phyloP scores from a whole-genome alignment of 768 basidiomycete species.

The Kwoniella botswanensis region DNA sequence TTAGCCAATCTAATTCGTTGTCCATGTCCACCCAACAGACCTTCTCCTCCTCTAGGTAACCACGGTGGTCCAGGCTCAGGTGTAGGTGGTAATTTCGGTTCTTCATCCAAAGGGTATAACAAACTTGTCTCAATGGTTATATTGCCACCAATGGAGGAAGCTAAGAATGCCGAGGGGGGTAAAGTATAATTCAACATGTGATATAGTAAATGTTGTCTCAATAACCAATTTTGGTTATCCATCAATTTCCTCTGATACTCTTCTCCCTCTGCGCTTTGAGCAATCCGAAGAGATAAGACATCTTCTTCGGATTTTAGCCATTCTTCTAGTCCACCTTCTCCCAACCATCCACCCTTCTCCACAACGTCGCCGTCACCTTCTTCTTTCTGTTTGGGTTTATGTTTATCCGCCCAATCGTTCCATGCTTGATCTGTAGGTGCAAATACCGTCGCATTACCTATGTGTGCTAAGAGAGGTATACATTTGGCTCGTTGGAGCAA shows the following conservation, averaged over 20 bases:
- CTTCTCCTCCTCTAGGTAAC: conserved; percentile 76
- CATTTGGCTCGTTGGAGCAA: conserved; percentile 84
- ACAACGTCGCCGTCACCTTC: background rate
- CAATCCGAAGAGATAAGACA: conserved; percentile 32
- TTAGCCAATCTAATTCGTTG: conserved; percentile 74
- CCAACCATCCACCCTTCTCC: conserved; percentile 35
- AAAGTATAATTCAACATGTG: conserved; percentile 87
- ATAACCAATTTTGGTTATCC: conserved; percentile 64
- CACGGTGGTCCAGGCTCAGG: conserved; percentile 81
- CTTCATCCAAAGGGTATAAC: conserved; percentile 54
- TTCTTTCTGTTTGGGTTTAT: conserved; percentile 22
- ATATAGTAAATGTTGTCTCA: conserved; percentile 91
- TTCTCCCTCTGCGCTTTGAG: background rate
- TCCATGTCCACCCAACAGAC: conserved; percentile 76
- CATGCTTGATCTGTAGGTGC: conserved; percentile 92
- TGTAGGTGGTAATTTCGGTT: conserved; percentile 69
- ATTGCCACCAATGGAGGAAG: conserved; percentile 60
- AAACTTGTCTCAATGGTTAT: conserved; percentile 54
- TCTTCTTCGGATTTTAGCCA: conserved; percentile 60
- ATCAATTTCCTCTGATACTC: conserved; percentile 16
- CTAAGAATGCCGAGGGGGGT: conserved; percentile 43
- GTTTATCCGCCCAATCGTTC: conserved; percentile 47
- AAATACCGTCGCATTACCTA: conserved; percentile 83
- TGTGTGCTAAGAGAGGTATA: conserved; percentile 86
- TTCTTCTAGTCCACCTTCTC: conserved; percentile 46